Conservation (phyloP, 179 eudicot species). For the Beta corolliflora region DNA sequence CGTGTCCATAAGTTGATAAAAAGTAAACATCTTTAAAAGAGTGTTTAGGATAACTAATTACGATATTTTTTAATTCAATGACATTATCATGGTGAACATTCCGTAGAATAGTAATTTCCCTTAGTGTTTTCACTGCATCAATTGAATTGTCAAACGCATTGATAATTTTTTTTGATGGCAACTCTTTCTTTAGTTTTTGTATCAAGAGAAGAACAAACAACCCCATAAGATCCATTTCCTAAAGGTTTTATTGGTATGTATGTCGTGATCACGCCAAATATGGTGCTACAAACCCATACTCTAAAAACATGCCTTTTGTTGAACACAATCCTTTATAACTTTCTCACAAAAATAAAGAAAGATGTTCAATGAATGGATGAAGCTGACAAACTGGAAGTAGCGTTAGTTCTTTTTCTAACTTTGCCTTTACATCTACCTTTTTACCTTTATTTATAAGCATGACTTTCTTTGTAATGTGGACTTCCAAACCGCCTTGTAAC, state of each 20-base stretch:
- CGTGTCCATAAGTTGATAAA: constrained; percentile 35
- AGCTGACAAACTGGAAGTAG: no score
- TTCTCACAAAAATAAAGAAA: no score
- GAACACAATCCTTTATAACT: no score
- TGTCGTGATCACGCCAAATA: constrained; percentile 27
- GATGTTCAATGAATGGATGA: no score
- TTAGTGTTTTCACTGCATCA: constrained; percentile 20
- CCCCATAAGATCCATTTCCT: constrained; percentile 33
- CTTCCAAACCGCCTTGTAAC: no score
- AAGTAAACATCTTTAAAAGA: constrained; percentile 31
- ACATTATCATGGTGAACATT: constrained; percentile 30
- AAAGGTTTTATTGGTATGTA: constrained; percentile 21
- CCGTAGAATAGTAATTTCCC: constrained; percentile 25
- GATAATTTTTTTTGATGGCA: constrained; percentile 35
- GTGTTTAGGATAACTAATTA: constrained; percentile 1
- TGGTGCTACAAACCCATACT: constrained; percentile 11
- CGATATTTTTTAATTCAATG: constrained; percentile 33
- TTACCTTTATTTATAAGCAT: no score
- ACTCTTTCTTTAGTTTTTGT: constrained; percentile 27
- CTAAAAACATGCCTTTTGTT: no score
- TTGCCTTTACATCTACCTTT: no score
- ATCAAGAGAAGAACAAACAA: constrained; percentile 29
- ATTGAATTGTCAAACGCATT: constrained; percentile 14
- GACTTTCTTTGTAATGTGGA: no score
- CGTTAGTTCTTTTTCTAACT: no score